These are phyloP conservation scores for Suhomyces vadensis DNA, from an alignment of 805 yeast genomes.

Conservation along the genomic window DNA sequence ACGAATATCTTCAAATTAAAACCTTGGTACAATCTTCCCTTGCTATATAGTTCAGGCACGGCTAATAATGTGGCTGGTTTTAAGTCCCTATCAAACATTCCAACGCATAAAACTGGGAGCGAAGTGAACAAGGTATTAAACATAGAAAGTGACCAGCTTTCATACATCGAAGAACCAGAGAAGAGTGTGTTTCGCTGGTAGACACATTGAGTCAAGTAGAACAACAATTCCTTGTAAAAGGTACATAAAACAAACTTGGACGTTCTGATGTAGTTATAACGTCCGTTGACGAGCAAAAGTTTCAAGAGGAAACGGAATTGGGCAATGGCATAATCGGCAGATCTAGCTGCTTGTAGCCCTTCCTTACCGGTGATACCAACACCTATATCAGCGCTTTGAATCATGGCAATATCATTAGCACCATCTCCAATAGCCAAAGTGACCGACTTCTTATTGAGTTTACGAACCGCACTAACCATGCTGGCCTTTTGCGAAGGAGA, in stretches of 20 bases:
- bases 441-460: slow-evolving; percentile 65
- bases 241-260: slow-evolving; percentile 90
- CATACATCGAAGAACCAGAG: slow-evolving; percentile 91
- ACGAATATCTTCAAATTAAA: slow-evolving; percentile 72
- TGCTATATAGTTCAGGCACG: slow-evolving; percentile 83
- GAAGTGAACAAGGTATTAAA: slow-evolving; percentile 95
- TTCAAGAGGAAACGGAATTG: slow-evolving; percentile 86
- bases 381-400: slow-evolving; percentile 97
- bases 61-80: slow-evolving; percentile 86
- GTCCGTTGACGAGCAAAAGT: slow-evolving; percentile 87
- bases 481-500: slow-evolving; percentile 95
- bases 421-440: slow-evolving; percentile 98
- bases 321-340: slow-evolving; percentile 93
- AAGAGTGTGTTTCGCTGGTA: slow-evolving; percentile 85
- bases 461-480: slow-evolving; percentile 81
- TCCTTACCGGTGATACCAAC: slow-evolving; percentile 97
- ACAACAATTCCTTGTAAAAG: slow-evolving; percentile 89
- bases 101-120: slow-evolving; percentile 84
- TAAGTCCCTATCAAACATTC: slow-evolving; percentile 93
- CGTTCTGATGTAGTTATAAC: slow-evolving; percentile 91
- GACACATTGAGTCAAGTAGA: slow-evolving; percentile 84
- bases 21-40: slow-evolving; percentile 71
- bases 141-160: slow-evolving; percentile 96
- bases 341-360: slow-evolving; percentile 94
- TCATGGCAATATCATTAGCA: slow-evolving; percentile 99